Evolutionary conservation across 306 rosid species (phyloP).

Genomic region (Castanospermum australe): DNA sequence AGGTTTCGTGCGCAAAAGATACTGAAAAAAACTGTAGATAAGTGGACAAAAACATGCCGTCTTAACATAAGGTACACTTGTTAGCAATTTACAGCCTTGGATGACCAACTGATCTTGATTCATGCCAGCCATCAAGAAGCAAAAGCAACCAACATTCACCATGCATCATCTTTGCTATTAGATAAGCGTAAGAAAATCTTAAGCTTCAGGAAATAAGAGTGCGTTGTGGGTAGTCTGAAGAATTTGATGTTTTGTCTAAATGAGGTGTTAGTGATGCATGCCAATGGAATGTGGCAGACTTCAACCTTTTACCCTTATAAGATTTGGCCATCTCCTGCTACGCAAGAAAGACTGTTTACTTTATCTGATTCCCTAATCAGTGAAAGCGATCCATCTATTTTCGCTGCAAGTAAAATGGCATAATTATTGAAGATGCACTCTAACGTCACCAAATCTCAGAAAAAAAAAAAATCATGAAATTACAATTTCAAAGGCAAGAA

Average conservation of each 20-base stretch:
- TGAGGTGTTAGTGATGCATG: background rate
- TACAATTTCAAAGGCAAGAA: background rate
- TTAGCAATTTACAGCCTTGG: background rate
- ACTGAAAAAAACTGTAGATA: background rate
- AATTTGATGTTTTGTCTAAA: background rate
- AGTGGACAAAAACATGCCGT: background rate
- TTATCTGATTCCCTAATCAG: background rate
- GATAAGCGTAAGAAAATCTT: background rate
- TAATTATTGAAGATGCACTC: background rate
- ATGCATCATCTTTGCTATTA: background rate
- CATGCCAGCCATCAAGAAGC: constrained; percentile 7
- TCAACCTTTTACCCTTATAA: background rate
- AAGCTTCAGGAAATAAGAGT: background rate
- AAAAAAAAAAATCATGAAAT: no score
- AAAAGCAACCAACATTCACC: background rate
- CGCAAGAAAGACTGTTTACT: background rate
- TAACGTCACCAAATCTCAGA: background rate
- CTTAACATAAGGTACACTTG: background rate
- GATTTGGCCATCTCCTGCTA: background rate
- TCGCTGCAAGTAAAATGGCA: background rate
- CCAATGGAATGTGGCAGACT: background rate
- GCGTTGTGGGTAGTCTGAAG: background rate
- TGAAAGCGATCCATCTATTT: background rate
- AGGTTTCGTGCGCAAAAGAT: background rate
- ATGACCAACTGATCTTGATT: background rate